Conservation (phyloP, 305 asterid species). For the Fraxinus xanthoxyloides region DNA sequence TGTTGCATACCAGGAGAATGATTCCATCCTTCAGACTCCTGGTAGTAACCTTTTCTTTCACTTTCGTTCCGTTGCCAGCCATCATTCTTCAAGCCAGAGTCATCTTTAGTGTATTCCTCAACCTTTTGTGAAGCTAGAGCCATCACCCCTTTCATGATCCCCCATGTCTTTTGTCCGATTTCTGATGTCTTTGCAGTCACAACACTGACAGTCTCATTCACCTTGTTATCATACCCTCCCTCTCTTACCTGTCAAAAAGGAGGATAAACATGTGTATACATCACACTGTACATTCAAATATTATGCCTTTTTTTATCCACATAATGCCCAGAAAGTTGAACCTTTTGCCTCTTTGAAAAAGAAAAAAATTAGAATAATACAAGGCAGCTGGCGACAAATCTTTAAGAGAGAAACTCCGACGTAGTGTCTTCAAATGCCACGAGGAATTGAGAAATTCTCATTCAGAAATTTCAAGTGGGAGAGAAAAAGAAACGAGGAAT, state of each 20-base stretch:
- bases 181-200: slow-evolving; percentile 14
- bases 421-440: background rate
- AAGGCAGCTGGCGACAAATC: background rate
- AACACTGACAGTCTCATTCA: slow-evolving; percentile 8
- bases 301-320: background rate
- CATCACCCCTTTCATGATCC: slow-evolving; percentile 23
- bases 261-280: background rate
- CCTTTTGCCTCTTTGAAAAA: background rate
- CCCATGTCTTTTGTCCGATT: slow-evolving; percentile 23
- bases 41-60: background rate
- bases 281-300: background rate
- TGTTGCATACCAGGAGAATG: background rate
- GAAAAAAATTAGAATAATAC: background rate
- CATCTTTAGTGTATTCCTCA: slow-evolving; percentile 20
- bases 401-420: background rate
- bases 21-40: background rate
- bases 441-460: background rate
- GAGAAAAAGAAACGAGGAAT: background rate
- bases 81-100: background rate
- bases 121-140: slow-evolving; percentile 22
- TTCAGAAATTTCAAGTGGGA: background rate
- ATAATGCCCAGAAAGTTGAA: background rate
- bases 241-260: slow-evolving; percentile 16
- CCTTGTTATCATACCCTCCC: slow-evolving; percentile 14
- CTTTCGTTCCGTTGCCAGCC: slow-evolving; percentile 7